phyloP scores from a whole-genome alignment of 1,139 yeast species.

The Suhomyces bolitotheri region DNA sequence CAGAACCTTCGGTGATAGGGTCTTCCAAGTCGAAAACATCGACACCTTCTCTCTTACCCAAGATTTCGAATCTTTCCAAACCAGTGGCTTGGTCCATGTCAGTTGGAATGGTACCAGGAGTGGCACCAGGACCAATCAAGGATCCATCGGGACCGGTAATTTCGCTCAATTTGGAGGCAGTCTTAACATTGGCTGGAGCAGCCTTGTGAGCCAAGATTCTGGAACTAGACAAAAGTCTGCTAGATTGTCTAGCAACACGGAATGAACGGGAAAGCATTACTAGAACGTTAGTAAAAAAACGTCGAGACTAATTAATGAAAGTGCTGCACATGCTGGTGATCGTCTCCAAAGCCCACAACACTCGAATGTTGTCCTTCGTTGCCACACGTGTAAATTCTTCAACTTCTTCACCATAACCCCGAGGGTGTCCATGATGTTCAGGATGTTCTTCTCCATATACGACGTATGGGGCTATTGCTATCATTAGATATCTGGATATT shows the following conservation, averaged over 20 bases:
- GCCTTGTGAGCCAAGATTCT: conserved; percentile 29
- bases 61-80: conserved; percentile 92
- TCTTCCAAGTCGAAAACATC: conserved; percentile 93
- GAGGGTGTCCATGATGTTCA: too few relatives aligned
- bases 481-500: too few relatives aligned
- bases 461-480: too few relatives aligned
- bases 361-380: too few relatives aligned
- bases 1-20: conserved; percentile 82
- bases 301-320: background rate
- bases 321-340: background rate
- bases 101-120: conserved; percentile 80
- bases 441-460: too few relatives aligned
- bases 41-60: conserved; percentile 94
- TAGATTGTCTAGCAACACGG: conserved; percentile 40
- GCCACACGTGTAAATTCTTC: too few relatives aligned
- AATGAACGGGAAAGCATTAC: conserved; percentile 45
- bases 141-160: conserved; percentile 74
- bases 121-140: conserved; percentile 89
- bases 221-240: conserved; percentile 44
- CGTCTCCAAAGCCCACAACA: too few relatives aligned
- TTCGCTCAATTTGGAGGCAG: conserved; percentile 71
- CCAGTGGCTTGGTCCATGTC: conserved; percentile 97
- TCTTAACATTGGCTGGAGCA: conserved; percentile 36
- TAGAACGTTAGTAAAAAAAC: conserved; percentile 26
- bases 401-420: too few relatives aligned